Percentiles rank a stretch among this genome's conserved stretches.
These are phyloP conservation scores for Rhizophora mangle DNA, from an alignment of 345 rosid genomes.

Conservation along the genomic window DNA sequence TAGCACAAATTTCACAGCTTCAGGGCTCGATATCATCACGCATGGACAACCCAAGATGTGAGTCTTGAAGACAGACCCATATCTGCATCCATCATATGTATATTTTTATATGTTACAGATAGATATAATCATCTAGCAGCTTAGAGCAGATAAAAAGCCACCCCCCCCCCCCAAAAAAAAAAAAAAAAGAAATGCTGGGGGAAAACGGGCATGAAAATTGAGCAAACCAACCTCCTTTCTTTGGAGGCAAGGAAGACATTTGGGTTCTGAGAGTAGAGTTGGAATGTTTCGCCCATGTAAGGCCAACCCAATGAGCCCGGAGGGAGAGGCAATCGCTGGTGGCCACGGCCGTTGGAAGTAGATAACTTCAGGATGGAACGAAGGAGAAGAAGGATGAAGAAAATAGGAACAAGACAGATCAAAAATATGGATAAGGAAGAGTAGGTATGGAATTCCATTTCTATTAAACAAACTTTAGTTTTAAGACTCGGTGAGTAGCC, in stretches of 20 bases:
- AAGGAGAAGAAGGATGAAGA: conserved; percentile 31
- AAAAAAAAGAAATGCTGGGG: too few relatives aligned
- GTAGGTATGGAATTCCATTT: conserved; percentile 32
- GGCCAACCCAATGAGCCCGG: conserved; percentile 91
- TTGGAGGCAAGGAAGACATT: conserved; percentile 74
- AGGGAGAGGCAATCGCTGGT: conserved; percentile 52
- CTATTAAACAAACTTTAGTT: neutral
- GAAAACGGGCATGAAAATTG: neutral
- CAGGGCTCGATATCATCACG: conserved; percentile 85
- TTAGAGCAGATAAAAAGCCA: too few relatives aligned
- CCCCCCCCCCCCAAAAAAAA: too few relatives aligned
- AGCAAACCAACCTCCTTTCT: conserved; percentile 40
- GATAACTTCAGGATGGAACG: conserved; percentile 27
- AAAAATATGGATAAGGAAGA: neutral
- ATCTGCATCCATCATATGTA: conserved; percentile 30
- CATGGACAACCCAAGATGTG: conserved; percentile 86
- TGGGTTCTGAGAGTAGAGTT: conserved; percentile 88
- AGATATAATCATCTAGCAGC: too few relatives aligned
- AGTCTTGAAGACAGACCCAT: conserved; percentile 74
- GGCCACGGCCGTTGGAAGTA: conserved; percentile 8
- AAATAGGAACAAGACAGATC: conserved; percentile 21
- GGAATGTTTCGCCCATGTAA: conserved; percentile 77
- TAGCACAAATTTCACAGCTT: conserved; percentile 72
- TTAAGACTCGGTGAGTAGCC: neutral
- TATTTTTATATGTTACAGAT: neutral